Evolutionary conservation across 2,329 filamentous ascomycete genomes (phyloP).

Genomic region (Xylaria sp.): DNA sequence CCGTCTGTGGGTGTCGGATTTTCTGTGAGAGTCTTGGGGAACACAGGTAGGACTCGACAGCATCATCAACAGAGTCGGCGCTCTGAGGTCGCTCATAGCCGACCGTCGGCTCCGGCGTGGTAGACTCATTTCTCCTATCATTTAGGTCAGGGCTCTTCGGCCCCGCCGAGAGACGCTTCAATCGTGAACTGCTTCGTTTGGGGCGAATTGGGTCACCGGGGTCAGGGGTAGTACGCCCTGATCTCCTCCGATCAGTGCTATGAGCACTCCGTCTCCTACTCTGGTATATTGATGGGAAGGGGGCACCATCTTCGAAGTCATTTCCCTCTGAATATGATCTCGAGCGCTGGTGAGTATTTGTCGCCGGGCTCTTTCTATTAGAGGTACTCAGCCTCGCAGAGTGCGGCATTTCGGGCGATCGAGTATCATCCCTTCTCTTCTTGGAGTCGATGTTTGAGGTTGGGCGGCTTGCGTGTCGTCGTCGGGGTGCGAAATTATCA

Average conservation of each 20-base stretch:
- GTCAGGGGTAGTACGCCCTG: constrained; percentile 54
- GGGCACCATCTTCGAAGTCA: constrained; percentile 64
- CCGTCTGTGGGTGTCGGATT: constrained; percentile 82
- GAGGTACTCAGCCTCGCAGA: constrained; percentile 27
- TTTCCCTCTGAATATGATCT: constrained; percentile 33
- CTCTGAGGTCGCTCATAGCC: constrained; percentile 76
- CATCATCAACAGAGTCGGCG: constrained; percentile 84
- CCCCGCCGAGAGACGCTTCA: constrained; percentile 59
- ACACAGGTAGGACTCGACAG: constrained; percentile 81
- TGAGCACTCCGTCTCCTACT: constrained; percentile 56
- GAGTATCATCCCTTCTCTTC: constrained; percentile 33
- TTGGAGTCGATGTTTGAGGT: constrained; percentile 28
- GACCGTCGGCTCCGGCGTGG: constrained; percentile 47
- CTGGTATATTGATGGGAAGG: constrained; percentile 69
- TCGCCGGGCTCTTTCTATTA: constrained; percentile 27
- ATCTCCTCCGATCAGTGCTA: constrained; percentile 47
- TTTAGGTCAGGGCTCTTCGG: constrained; percentile 41
- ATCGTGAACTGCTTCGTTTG: constrained; percentile 60
- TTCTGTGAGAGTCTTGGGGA: constrained; percentile 86
- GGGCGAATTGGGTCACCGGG: constrained; percentile 46
- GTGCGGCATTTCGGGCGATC: constrained; percentile 36
- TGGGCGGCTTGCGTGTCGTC: constrained; percentile 30
- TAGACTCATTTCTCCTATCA: constrained; percentile 30
- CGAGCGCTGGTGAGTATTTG: constrained; percentile 27
- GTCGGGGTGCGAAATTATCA: constrained; percentile 23